phyloP scores from a whole-genome alignment of 805 yeast species.

The Monosporozyma aerobia region DNA sequence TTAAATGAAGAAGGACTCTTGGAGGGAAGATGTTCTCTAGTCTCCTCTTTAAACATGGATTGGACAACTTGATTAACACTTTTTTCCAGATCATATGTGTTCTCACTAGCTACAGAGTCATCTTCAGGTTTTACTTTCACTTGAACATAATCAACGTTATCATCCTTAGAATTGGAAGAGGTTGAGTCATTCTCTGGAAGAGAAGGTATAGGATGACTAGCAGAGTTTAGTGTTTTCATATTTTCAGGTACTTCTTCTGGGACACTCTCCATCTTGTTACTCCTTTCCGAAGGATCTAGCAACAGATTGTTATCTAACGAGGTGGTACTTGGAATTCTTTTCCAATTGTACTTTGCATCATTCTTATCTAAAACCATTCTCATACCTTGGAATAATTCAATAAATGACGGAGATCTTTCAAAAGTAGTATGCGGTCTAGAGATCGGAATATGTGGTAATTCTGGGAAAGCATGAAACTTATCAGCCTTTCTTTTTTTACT shows the following conservation, averaged over 20 bases:
- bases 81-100: neutral
- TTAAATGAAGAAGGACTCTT: constrained; percentile 1
- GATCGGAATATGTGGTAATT: constrained; percentile 12
- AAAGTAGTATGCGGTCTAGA: constrained; percentile 8
- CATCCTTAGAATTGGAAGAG: neutral
- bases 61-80: constrained; percentile 2
- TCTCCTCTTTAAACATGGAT: constrained; percentile 1
- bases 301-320: constrained; percentile 9
- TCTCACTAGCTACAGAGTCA: neutral
- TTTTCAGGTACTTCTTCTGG: neutral
- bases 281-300: constrained; percentile 1
- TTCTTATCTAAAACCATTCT: constrained; percentile 24
- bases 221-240: neutral
- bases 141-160: neutral
- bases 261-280: neutral
- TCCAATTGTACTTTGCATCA: constrained; percentile 29
- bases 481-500: neutral
- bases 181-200: neutral
- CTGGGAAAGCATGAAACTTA: neutral
- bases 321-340: constrained; percentile 18
- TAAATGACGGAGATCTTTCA: constrained; percentile 24
- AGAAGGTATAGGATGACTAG: neutral
- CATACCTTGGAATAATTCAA: constrained; percentile 26
- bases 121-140: neutral
- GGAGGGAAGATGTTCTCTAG: neutral